Evolutionary conservation across 2,329 filamentous ascomycete genomes (phyloP), one percentile per base, ranked within the genome.

Genomic region (Dendrostoma leiphaemia): DNA sequence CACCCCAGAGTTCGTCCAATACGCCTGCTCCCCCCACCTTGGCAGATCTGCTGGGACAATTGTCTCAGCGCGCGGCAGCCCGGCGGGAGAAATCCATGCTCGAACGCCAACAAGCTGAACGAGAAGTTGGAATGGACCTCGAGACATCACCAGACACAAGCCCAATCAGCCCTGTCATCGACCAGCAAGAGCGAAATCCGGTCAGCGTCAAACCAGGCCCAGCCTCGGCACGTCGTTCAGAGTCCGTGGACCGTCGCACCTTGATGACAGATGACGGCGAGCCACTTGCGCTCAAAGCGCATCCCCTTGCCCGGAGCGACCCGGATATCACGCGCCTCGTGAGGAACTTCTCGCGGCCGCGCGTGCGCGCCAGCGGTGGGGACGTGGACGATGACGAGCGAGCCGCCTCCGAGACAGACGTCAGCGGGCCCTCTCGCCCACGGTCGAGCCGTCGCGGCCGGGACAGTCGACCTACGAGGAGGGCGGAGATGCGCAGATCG

Each of bases 61-160:
- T 56, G 17, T 48, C 52, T 13, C 28, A 31, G 6, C 52, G 52
- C 15, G 52, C 52, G 12, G 52, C 52, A 31, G 53, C 49, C n/a
- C 53, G 53, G n/a, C 43, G 48, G 4, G 40, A 43, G 37, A 48
- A 56, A 12, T 56, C 53, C 2, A 10, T 56, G 6, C 37, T 52
- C 6, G 44, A 47, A 15, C 49, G 50, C 4, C 48, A 52, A 17
- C 48, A 52, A 17, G 49, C 50, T 19, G 44, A 56, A 12, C 9
- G 44, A 2, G 23, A 35, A n/a, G 12, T 17, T 10, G 21, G 35
- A 4, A 15, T 34, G 6, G 2, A 15, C 9, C 5, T 15, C 5
- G 12, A 32, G 4, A 17, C 6, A 10, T 12, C 44, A 2, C 3
- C 24, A 10, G 31, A 47, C 19, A 7, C 29, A 13, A 3, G 4